Evolutionary conservation across 345 rosid genomes (phyloP).

Genomic region (Zanthoxylum bungeanum): DNA sequence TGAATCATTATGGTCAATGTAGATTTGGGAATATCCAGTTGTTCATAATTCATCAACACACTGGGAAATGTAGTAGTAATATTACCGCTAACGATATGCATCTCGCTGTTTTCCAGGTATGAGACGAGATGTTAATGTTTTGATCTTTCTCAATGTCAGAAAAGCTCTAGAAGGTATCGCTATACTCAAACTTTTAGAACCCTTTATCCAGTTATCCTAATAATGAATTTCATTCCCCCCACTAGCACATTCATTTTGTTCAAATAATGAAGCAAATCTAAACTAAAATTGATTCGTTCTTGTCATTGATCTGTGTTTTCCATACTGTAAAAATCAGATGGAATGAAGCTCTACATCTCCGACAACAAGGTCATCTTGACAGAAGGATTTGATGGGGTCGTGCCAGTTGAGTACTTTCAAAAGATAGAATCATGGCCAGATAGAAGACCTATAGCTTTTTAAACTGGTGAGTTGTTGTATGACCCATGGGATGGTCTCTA

Average conservation of each 20-base stretch:
- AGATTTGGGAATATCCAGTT: no score
- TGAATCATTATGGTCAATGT: no score
- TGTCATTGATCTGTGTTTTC: conserved; percentile 2
- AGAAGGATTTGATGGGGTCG: conserved; percentile 82
- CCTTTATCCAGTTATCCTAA: not conserved
- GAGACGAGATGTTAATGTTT: conserved; percentile 64
- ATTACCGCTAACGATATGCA: not conserved
- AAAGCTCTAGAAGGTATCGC: conserved; percentile 78
- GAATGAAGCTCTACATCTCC: conserved; percentile 78
- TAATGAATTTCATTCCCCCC: not conserved
- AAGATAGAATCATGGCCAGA: conserved; percentile 86
- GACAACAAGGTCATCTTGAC: conserved; percentile 87
- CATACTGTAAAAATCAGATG: conserved; percentile 40
- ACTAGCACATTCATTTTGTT: not conserved
- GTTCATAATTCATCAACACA: not conserved
- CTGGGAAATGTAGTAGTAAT: not conserved
- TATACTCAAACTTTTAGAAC: not conserved
- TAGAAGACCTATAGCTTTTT: conserved; percentile 40
- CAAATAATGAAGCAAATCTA: not conserved
- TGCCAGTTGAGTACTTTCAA: conserved; percentile 61
- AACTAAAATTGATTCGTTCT: not conserved
- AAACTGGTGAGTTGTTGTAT: not conserved
- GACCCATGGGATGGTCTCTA: not conserved
- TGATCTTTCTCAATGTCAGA: conserved; percentile 67
- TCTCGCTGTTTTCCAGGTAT: conserved; percentile 46